Percentiles rank a stretch among this genome's conserved stretches.
These are phyloP conservation scores for Xylaria flabelliformis DNA, from an alignment of 495 filamentous ascomycete genomes.

Conservation along the genomic window DNA sequence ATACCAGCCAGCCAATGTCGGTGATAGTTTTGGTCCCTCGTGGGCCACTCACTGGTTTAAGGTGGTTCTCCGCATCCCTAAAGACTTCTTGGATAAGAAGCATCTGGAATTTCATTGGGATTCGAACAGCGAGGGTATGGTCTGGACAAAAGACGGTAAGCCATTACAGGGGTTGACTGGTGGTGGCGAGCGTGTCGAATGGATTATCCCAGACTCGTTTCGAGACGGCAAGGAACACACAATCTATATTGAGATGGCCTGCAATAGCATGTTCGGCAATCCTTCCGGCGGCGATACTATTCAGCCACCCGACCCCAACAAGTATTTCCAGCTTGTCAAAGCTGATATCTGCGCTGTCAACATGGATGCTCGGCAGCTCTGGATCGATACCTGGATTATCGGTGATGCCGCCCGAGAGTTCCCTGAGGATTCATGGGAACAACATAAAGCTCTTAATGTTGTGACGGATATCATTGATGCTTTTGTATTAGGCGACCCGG, in stretches of 20 bases:
- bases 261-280: conserved; percentile 98
- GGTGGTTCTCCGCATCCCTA: conserved; percentile 76
- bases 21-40: conserved; percentile 84
- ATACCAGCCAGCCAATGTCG: conserved; percentile 77
- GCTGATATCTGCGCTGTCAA: conserved; percentile 94
- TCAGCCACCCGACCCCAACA: conserved; percentile 85
- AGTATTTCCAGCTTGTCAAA: conserved; percentile 72
- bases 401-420: conserved; percentile 86
- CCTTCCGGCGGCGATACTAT: conserved; percentile 83
- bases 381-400: conserved; percentile 95
- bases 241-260: conserved; percentile 97
- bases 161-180: conserved; percentile 93
- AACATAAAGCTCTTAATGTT: conserved; percentile 81
- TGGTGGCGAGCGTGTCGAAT: conserved; percentile 87
- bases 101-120: conserved; percentile 96
- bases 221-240: conserved; percentile 84
- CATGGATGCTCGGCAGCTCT: conserved; percentile 78
- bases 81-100: conserved; percentile 70
- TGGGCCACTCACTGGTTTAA: conserved; percentile 99
- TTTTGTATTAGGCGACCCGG: conserved; percentile 80
- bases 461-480: conserved; percentile 87
- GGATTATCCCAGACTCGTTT: conserved; percentile 82
- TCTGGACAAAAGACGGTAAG: conserved; percentile 87
- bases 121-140: conserved; percentile 85
- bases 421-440: conserved; percentile 79